A percentile compares a stretch with the other conserved stretches of the same genome.
These are phyloP conservation scores for Daedaleopsis sinensis DNA, from an alignment of 768 basidiomycete species.

Conservation along the genomic window DNA sequence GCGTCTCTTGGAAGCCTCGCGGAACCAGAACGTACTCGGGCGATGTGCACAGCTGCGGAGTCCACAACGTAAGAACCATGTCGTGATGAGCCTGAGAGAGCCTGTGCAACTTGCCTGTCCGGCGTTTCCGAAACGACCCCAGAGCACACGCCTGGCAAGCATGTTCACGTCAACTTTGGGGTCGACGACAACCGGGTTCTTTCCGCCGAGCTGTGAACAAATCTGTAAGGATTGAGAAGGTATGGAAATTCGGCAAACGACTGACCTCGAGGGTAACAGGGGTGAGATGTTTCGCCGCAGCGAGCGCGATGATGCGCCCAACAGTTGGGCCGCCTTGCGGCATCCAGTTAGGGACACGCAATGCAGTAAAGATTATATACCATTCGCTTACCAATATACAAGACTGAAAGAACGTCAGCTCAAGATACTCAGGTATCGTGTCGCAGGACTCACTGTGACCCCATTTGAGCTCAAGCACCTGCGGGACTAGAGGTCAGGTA, in stretches of 20 bases:
- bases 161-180: conserved; percentile 62
- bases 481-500: not conserved
- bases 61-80: not conserved
- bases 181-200: conserved; percentile 66
- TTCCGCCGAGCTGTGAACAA: conserved; percentile 59
- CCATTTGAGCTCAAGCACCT: conserved; percentile 79
- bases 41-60: conserved; percentile 63
- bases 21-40: conserved; percentile 56
- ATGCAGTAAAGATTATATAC: too few relatives aligned
- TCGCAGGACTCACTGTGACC: conserved; percentile 48
- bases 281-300: conserved; percentile 79
- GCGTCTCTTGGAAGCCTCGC: conserved; percentile 37
- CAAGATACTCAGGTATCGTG: not conserved
- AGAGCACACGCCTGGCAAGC: conserved; percentile 69
- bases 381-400: conserved; percentile 13
- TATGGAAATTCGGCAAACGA: conserved; percentile 41
- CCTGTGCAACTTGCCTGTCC: conserved; percentile 50
- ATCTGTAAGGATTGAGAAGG: conserved; percentile 28
- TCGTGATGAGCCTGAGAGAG: not conserved
- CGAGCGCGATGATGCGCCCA: conserved; percentile 65
- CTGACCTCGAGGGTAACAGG: conserved; percentile 62
- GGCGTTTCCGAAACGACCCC: conserved; percentile 78
- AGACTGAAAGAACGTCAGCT: conserved; percentile 1
- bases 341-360: not conserved
- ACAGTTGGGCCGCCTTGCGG: conserved; percentile 44